Conservation (phyloP, 176 grass and related monocot genomes). For the Zea luxurians region DNA sequence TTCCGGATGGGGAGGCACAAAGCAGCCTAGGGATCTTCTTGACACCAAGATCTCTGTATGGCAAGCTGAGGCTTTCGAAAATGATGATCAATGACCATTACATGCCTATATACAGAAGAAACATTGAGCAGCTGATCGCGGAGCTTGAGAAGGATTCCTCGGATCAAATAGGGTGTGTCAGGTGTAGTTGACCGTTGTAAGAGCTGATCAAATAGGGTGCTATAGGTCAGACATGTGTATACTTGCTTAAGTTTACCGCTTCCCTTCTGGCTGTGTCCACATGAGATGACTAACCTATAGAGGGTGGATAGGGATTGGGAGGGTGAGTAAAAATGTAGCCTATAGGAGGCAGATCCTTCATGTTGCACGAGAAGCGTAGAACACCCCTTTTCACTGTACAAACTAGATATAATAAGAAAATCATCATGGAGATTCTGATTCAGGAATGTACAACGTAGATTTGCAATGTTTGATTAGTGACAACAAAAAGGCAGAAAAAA, state of each 20-base stretch:
- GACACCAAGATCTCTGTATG: conserved; percentile 81
- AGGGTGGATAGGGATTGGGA: no score
- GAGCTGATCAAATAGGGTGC: conserved; percentile 42
- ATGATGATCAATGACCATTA: conserved; percentile 97
- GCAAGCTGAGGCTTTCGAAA: conserved; percentile 86
- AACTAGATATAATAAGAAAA: background rate
- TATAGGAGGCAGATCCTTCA: background rate
- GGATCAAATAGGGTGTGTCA: background rate
- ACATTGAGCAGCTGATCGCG: conserved; percentile 65
- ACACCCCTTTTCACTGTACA: background rate
- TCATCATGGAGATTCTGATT: background rate
- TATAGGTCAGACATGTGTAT: conserved; percentile 3
- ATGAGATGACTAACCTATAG: no score
- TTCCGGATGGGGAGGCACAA: conserved; percentile 1
- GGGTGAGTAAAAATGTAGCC: no score
- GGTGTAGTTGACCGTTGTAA: conserved; percentile 44
- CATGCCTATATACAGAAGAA: conserved; percentile 94
- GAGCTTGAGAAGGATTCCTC: conserved; percentile 58
- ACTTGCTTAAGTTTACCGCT: background rate
- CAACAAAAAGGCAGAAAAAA: background rate
- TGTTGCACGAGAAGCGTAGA: background rate
- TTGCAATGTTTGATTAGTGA: background rate
- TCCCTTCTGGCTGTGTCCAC: no score
- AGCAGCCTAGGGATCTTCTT: conserved; percentile 69
- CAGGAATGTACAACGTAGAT: background rate